Evolutionary conservation across 768 basidiomycete species (phyloP), one percentile per base, ranked within the genome.

Genomic region (Hericium rajendrae): DNA sequence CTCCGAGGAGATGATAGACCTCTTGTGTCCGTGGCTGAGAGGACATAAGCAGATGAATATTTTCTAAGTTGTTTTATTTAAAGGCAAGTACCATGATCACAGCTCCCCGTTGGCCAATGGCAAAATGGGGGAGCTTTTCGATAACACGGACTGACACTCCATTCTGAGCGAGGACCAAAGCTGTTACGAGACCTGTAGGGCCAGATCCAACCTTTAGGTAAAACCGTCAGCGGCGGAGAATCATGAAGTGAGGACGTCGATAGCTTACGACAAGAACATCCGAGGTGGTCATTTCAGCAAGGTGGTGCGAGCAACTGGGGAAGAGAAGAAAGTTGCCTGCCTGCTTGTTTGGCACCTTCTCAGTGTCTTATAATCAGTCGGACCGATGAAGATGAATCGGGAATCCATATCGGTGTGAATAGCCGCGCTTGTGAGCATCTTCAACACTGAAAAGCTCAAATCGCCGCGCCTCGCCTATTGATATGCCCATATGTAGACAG

Each of bases 91-190:
- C 58, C 37, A 41, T 28, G 26, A 59, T 43, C 16, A 38, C 43
- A 13, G 58, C 41, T 6, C 58, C 58, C 10, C 58, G 58, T n/a
- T 54, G 54, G 38, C 58, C 54, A 18, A 9, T 11, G 18, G 37
- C 46, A 16, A 18, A 38, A 20, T 38, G 13, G 20, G 28, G 32
- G 3, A 55, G 40, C 22, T 41, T 60, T 16, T 60, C 59, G 54
- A 60, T 38, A 24, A 60, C 11, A n/a, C 59, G 59, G 9, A 60
- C 55, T 15, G 59, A 32, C 13, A 60, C 50, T 6, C 59, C 59
- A 49, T 57, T 56, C 16, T 57, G 53, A 16, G 43, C 46, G 24
- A 59, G 58, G 5, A 48, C 28, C 13, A 59, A 53, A 15, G 58
- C 58, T 15, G 38, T 8, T 13, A 59, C 54, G 20, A 59, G 54